Percentiles rank a stretch among this genome's conserved stretches.
Conservation (phyloP, 352 stramenopile species). For the Phytopythium litorale region DNA sequence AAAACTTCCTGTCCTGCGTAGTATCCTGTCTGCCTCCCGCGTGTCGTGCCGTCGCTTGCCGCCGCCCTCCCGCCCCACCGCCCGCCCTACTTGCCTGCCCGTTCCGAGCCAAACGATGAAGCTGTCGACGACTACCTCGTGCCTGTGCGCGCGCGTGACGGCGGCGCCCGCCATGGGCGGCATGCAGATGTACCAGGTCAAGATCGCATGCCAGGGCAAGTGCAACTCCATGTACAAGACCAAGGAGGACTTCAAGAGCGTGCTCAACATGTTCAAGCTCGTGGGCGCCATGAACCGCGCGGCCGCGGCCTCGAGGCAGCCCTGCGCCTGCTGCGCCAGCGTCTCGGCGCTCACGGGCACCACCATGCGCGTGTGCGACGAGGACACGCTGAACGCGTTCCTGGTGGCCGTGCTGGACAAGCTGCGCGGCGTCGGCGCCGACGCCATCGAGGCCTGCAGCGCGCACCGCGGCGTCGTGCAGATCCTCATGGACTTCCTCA, state of each 20-base stretch:
- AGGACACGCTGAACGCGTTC: slow-evolving; percentile 57
- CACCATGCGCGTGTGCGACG: slow-evolving; percentile 40
- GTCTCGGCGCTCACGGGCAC: slow-evolving; percentile 37
- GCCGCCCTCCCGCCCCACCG: not conserved
- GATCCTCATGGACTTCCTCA: slow-evolving; percentile 85
- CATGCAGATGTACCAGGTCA: slow-evolving; percentile 83
- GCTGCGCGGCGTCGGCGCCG: slow-evolving; percentile 38
- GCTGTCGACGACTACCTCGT: slow-evolving; percentile 25
- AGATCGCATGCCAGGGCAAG: slow-evolving; percentile 71
- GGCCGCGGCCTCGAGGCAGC: slow-evolving; percentile 20
- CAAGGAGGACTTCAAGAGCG: slow-evolving; percentile 80
- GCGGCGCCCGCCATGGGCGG: slow-evolving; percentile 62
- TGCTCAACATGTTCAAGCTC: slow-evolving; percentile 80
- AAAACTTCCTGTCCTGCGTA: slow-evolving; percentile 5
- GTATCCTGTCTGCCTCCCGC: not conserved
- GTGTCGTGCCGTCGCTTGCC: no score
- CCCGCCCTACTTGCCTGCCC: not conserved
- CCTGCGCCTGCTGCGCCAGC: slow-evolving; percentile 48
- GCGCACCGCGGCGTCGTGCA: slow-evolving; percentile 70
- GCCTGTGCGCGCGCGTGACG: slow-evolving; percentile 48
- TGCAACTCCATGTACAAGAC: slow-evolving; percentile 79
- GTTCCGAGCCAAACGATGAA: slow-evolving; percentile 31
- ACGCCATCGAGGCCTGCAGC: slow-evolving; percentile 51
- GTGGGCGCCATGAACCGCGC: slow-evolving; percentile 63
- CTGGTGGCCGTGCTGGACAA: slow-evolving; percentile 47